A percentile compares a stretch with the other conserved stretches of the same genome.
These are phyloP conservation scores for Aquilaria sinensis DNA, from an alignment of 345 rosid genomes.

Conservation along the genomic window DNA sequence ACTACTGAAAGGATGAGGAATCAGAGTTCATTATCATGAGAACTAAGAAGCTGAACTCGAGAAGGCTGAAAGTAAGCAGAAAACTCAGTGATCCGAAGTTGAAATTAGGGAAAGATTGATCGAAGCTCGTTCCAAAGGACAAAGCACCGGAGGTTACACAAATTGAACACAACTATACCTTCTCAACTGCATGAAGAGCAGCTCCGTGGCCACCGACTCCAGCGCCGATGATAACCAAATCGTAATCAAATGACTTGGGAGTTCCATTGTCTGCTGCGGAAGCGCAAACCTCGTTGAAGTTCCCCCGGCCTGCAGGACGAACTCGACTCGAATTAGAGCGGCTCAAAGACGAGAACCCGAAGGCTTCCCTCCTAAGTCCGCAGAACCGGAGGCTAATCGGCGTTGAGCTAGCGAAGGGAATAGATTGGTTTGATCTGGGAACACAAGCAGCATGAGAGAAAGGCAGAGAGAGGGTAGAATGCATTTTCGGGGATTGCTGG, in stretches of 20 bases:
- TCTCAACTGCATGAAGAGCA: constrained; percentile 94
- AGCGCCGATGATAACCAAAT: constrained; percentile 87
- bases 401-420: constrained; percentile 18
- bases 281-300: constrained; percentile 28
- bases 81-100: too few relatives aligned
- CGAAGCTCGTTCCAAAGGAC: background rate
- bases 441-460: constrained; percentile 32
- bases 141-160: background rate
- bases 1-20: too few relatives aligned
- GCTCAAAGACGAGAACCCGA: constrained; percentile 24
- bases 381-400: constrained; percentile 66
- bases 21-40: too few relatives aligned
- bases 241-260: constrained; percentile 78
- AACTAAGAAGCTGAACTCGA: too few relatives aligned
- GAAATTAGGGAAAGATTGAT: too few relatives aligned
- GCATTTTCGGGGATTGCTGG: constrained; percentile 36
- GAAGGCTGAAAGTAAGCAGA: too few relatives aligned
- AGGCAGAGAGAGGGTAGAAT: constrained; percentile 43
- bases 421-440: constrained; percentile 32
- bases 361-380: constrained; percentile 69
- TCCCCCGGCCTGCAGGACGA: constrained; percentile 7
- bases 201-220: constrained; percentile 99
- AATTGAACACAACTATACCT: constrained; percentile 29
- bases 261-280: constrained; percentile 48
- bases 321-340: constrained; percentile 16